Base-by-base conservation (phyloP, 768 basidiomycete genomes). In the Nidula microcarpa region DNA sequence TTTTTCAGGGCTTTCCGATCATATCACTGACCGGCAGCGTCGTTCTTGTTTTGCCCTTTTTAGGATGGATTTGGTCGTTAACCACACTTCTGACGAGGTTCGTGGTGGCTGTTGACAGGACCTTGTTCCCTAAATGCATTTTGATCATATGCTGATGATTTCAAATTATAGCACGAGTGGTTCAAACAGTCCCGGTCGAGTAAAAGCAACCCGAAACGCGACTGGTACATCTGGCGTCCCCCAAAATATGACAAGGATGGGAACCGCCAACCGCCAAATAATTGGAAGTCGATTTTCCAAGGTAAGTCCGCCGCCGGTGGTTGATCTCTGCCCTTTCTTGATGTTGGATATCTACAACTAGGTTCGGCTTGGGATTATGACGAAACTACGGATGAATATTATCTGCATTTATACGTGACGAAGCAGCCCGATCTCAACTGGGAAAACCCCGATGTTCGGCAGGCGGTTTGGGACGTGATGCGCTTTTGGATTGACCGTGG, bases 381-480 rank as follows among this genome's bases (percentile, higher is more conserved):
- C 67, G 77, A 79, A 54, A 59, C 58, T 9, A 85, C 85, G 3
- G 69, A 80, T 16, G 86, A 90, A 66, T 90, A 86, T 57, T 88
- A 89, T 63, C 79, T 89, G 51, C 87, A 89, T 65, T 59, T 89
- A 1, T 91, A 81, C 66, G 69, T 79, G 50, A 61, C 73, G 7
- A 78, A 87, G 60, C 87, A 89, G 68, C 89, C 87, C 0, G 89
- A 90, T 62, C 65, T 90, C 13, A 89, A 91, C 62, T 90, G 86
- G 87, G 85, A 88, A 49, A 86, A 88, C 57, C 75, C 78, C 0
- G 75, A 76, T 6, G 80, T 86, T 1, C 72, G 83, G 6, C 70
- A 76, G 52, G 79, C 83, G 6, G 74, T 87, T 1, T 85, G 75
- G 68, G 81, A 85, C 34, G 62, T 84, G 45, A 86, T 90, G 86